phyloP scores from a whole-genome alignment of 352 stramenopile species.

The Phytophthora pinifolia region DNA sequence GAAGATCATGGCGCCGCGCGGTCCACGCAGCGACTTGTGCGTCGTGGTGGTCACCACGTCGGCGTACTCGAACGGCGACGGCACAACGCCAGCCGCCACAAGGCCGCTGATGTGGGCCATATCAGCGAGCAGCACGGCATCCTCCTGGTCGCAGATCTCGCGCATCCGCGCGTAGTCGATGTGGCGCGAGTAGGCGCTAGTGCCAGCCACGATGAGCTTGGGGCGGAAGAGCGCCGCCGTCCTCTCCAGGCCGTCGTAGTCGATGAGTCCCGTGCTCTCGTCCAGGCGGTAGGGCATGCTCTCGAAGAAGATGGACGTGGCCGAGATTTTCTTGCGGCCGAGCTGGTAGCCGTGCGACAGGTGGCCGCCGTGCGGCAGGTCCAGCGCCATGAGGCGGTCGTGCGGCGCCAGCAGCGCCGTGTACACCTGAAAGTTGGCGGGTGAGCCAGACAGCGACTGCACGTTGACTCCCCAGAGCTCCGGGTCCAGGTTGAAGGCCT shows the following conservation, averaged over 20 bases:
- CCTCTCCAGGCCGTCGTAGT: constrained; percentile 98
- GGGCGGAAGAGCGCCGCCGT: constrained; percentile 93
- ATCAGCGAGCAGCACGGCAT: constrained; percentile 97
- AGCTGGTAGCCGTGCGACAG: constrained; percentile 99
- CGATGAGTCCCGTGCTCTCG: constrained; percentile 95
- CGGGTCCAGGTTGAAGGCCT: constrained; percentile 96
- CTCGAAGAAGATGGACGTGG: constrained; percentile 99
- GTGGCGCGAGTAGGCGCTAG: constrained; percentile 97
- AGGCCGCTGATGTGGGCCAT: constrained; percentile 99
- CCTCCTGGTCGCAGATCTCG: constrained; percentile 93
- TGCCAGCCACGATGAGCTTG: constrained; percentile 99
- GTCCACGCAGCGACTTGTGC: constrained; percentile 99
- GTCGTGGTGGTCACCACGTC: constrained; percentile 99
- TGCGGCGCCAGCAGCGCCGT: constrained; percentile 97
- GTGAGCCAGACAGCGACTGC: constrained; percentile 97
- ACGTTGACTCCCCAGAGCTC: constrained; percentile 97
- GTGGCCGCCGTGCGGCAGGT: constrained; percentile 98
- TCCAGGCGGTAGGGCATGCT: constrained; percentile 98
- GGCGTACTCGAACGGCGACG: constrained; percentile 96
- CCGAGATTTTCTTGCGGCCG: constrained; percentile 98
- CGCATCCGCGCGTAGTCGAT: constrained; percentile 99
- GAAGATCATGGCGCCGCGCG: constrained; percentile 99
- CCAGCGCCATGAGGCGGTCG: constrained; percentile 98
- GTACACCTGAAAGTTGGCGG: constrained; percentile 99
- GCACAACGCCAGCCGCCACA: constrained; percentile 95